Percentiles rank a stretch among this genome's conserved stretches.
These are phyloP conservation scores for Ceratocystis colombiana DNA, from an alignment of 2,329 filamentous ascomycete genomes.

Conservation along the genomic window DNA sequence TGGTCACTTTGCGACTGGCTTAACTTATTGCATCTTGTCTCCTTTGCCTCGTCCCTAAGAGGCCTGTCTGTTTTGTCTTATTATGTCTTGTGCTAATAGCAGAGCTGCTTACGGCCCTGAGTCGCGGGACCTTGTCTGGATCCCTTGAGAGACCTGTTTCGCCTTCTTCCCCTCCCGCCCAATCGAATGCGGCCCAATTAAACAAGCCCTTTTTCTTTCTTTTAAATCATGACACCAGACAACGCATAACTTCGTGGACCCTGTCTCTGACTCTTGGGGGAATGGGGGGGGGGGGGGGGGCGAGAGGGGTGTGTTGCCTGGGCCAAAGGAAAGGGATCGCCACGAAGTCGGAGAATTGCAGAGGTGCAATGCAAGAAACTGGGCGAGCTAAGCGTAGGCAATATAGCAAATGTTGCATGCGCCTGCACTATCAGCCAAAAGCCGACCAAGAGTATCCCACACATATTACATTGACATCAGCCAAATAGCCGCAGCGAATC, in stretches of 20 bases:
- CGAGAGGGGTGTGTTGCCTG: not conserved
- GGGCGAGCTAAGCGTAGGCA: not conserved
- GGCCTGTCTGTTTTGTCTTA: not conserved
- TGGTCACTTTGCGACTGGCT: too few relatives aligned
- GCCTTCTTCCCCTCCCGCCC: not conserved
- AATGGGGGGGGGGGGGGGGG: too few relatives aligned
- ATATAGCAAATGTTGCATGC: not conserved
- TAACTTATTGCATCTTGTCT: too few relatives aligned
- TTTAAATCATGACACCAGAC: too few relatives aligned
- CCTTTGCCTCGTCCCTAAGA: too few relatives aligned
- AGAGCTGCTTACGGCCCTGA: not conserved
- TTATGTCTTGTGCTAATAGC: not conserved
- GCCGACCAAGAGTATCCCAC: not conserved
- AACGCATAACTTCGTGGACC: too few relatives aligned
- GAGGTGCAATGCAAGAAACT: not conserved
- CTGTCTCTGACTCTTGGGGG: too few relatives aligned
- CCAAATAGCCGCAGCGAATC: constrained; percentile 5
- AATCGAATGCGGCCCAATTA: too few relatives aligned
- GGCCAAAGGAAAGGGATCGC: not conserved
- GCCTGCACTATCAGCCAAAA: not conserved
- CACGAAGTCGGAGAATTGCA: not conserved
- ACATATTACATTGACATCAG: not conserved
- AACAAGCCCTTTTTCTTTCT: too few relatives aligned
- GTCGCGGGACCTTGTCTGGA: not conserved
- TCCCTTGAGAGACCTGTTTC: not conserved